Conservation (phyloP, 2,329 filamentous ascomycete genomes). For the Fusarium tjaetaba region DNA sequence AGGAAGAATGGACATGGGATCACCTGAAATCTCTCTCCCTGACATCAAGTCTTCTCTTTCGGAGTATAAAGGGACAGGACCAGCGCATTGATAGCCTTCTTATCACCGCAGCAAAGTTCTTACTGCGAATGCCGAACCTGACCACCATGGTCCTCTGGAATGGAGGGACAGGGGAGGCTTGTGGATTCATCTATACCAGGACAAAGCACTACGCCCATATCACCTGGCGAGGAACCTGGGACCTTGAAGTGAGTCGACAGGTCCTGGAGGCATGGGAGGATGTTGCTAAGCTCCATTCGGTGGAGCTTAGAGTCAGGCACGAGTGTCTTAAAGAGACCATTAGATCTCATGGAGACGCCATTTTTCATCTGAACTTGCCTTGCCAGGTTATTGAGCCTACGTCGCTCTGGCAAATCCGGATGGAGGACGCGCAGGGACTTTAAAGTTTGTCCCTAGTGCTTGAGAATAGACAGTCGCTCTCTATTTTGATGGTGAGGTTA, state of each 20-base stretch:
- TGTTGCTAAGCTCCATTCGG: background rate
- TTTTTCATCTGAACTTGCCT: slow-evolving; percentile 3
- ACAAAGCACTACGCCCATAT: background rate
- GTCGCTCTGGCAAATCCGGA: slow-evolving; percentile 7
- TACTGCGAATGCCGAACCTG: background rate
- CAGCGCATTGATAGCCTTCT: background rate
- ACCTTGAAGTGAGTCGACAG: background rate
- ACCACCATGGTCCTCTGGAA: background rate
- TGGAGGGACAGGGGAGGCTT: background rate
- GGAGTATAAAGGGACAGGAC: accelerated
- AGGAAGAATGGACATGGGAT: background rate
- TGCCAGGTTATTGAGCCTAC: slow-evolving; percentile 3
- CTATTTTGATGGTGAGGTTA: background rate
- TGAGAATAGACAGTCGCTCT: background rate
- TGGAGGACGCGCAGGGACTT: background rate
- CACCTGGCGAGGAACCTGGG: slow-evolving; percentile 5
- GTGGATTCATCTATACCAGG: slow-evolving; percentile 2
- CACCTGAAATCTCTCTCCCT: background rate
- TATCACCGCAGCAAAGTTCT: background rate
- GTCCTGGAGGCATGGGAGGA: background rate
- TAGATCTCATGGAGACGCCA: slow-evolving; percentile 18
- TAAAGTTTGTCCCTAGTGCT: background rate
- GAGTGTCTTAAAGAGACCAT: background rate
- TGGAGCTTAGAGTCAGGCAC: background rate
- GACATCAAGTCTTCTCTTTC: background rate